Conservation (phyloP, 805 yeast genomes). For the Yarrowia divulgata region DNA sequence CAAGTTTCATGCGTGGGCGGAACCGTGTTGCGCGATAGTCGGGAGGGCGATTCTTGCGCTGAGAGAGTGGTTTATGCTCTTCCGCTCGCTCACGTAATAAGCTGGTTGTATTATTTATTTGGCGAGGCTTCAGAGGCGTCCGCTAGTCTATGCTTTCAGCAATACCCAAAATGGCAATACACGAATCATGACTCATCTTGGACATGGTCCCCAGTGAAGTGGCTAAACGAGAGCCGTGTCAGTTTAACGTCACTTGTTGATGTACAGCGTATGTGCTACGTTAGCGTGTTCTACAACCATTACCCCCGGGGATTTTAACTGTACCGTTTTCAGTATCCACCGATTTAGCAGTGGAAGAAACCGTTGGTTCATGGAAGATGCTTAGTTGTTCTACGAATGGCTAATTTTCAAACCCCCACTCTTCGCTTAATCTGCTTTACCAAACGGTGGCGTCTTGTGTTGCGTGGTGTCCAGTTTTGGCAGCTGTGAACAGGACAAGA, state of each 20-base stretch:
- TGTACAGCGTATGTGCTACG: too few species aligned
- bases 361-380: background rate
- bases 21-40: background rate
- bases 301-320: background rate
- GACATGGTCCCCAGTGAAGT: background rate
- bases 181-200: conserved; percentile 10
- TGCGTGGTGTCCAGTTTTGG: too few species aligned
- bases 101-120: too few species aligned
- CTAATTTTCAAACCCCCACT: background rate
- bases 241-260: background rate
- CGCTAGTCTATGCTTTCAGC: background rate
- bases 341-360: background rate
- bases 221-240: conserved; percentile 14
- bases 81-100: too few species aligned
- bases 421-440: background rate
- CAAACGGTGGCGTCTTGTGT: background rate
- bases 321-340: too few species aligned
- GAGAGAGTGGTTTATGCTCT: too few species aligned
- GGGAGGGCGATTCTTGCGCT: background rate
- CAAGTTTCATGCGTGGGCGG: conserved; percentile 36
- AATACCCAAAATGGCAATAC: background rate
- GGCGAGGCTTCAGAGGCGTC: too few species aligned
- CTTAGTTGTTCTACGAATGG: background rate
- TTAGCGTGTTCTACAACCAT: background rate
- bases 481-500: too few species aligned